Evolutionary conservation across 139 green algal species (phyloP).

Genomic region (Chlorella sp.): DNA sequence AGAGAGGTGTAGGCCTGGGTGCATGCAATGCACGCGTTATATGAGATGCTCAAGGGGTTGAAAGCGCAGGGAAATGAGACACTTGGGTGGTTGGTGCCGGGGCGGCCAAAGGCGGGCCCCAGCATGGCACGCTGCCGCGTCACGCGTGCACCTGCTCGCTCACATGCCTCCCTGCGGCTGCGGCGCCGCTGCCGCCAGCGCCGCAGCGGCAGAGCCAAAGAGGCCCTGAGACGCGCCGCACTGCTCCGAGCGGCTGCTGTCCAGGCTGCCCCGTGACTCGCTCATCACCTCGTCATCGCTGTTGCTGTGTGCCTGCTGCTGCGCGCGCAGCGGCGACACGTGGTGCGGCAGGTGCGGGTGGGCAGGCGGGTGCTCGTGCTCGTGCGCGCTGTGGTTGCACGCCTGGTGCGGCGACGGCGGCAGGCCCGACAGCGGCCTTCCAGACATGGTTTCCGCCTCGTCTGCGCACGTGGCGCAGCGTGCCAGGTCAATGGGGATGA

Average conservation of each 20-base stretch:
- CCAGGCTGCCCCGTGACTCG: conserved; percentile 21
- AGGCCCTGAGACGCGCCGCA: not conserved
- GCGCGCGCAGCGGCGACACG: not conserved
- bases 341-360: no score
- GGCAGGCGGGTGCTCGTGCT: no score
- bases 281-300: conserved; percentile 3
- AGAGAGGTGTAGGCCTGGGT: no score
- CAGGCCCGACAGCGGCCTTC: not conserved
- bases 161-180: no score
- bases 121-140: no score
- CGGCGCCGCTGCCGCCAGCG: not conserved
- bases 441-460: not conserved
- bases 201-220: not conserved
- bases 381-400: not conserved
- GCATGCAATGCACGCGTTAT: not conserved
- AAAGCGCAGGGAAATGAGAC: no score
- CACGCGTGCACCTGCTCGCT: no score
- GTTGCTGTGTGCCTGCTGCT: not conserved
- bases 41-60: not conserved
- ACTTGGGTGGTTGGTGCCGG: no score
- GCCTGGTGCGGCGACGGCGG: not conserved
- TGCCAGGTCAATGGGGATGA: conserved; percentile 39
- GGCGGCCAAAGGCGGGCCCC: no score
- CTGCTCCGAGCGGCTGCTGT: conserved; percentile 27
- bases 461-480: not conserved